phyloP scores from a whole-genome alignment of 2,329 filamentous ascomycete species.

The Myotisia sp. region DNA sequence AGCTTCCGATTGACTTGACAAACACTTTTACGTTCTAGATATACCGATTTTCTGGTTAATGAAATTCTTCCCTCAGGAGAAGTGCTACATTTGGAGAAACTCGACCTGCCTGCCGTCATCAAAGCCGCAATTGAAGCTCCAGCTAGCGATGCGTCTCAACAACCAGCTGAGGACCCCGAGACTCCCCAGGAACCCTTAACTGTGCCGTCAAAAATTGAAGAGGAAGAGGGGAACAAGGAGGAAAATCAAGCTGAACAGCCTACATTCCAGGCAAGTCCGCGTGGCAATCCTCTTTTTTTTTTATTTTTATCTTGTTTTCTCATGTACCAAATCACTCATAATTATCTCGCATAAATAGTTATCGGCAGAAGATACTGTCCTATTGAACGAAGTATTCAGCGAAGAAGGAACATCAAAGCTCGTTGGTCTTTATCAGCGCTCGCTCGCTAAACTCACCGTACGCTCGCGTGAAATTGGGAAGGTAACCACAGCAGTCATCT shows the following conservation, averaged over 20 bases:
- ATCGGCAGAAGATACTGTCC: constrained; percentile 31
- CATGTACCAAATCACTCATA: constrained; percentile 1
- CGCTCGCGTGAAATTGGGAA: constrained; percentile 43
- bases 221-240: background rate
- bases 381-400: constrained; percentile 38
- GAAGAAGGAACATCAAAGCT: constrained; percentile 37
- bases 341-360: too few relatives aligned
- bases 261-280: too few relatives aligned
- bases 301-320: too few relatives aligned
- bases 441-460: constrained; percentile 40
- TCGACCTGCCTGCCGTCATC: constrained; percentile 19
- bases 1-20: constrained; percentile 4
- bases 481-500: constrained; percentile 40
- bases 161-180: too few relatives aligned
- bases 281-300: too few relatives aligned
- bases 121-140: constrained; percentile 7
- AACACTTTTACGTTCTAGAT: constrained; percentile 36
- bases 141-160: background rate
- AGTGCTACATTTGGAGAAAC: constrained; percentile 55
- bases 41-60: constrained; percentile 85
- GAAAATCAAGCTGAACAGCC: background rate
- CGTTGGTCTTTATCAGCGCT: constrained; percentile 40
- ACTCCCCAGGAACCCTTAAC: too few relatives aligned
- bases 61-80: constrained; percentile 65
- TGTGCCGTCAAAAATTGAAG: background rate